Conservation (phyloP, 345 rosid genomes). For the Camelina hispida region DNA sequence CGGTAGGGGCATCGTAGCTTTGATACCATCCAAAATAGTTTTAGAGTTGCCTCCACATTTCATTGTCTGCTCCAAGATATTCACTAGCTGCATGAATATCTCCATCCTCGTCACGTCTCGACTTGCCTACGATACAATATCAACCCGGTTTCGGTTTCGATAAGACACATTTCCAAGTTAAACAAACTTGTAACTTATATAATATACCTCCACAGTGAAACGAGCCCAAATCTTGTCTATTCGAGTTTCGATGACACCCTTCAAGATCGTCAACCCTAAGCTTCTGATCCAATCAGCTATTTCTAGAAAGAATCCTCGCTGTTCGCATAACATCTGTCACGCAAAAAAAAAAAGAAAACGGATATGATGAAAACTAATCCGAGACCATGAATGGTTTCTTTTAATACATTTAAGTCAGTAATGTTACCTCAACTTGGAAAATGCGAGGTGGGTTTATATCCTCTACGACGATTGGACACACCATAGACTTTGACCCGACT, state of each 20-base stretch:
- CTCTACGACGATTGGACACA: conserved; percentile 94
- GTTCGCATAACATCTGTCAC: conserved; percentile 90
- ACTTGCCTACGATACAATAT: conserved; percentile 63
- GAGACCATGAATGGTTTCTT: background rate
- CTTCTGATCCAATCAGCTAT: conserved; percentile 91
- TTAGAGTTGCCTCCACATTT: conserved; percentile 52
- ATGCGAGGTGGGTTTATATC: conserved; percentile 90
- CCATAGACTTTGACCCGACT: conserved; percentile 86
- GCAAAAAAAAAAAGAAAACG: background rate
- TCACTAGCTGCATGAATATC: conserved; percentile 86
- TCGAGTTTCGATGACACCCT: conserved; percentile 86
- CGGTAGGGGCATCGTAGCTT: conserved; percentile 57
- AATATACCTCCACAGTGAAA: conserved; percentile 83
- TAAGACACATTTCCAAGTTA: background rate
- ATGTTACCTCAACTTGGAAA: conserved; percentile 85
- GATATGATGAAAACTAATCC: background rate
- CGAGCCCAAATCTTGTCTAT: conserved; percentile 89
- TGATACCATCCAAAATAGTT: conserved; percentile 56
- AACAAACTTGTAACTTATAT: background rate
- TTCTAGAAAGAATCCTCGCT: conserved; percentile 91
- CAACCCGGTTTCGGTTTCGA: background rate
- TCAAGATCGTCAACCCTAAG: conserved; percentile 92
- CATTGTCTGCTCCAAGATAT: conserved; percentile 74
- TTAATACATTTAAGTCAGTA: background rate
- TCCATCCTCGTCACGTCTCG: conserved; percentile 94